These are phyloP conservation scores for Diaporthe amygdali DNA, from an alignment of 2,329 filamentous ascomycete genomes.

Conservation along the genomic window DNA sequence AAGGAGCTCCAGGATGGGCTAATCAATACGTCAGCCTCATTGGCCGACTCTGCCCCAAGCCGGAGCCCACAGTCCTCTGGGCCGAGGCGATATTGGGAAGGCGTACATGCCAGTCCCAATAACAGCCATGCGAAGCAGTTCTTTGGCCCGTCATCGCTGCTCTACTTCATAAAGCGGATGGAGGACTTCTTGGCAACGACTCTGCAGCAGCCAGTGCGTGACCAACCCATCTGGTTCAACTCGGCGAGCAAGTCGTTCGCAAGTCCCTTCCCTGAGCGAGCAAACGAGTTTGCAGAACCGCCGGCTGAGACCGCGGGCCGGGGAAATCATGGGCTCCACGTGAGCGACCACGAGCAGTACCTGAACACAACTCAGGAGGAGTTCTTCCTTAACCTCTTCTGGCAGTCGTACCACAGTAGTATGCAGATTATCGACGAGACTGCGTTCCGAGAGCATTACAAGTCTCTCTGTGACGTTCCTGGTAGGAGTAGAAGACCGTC, in stretches of 20 bases:
- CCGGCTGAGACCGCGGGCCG: constrained; percentile 25
- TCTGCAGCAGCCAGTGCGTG: constrained; percentile 34
- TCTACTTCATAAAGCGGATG: constrained; percentile 50
- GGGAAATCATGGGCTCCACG: background rate
- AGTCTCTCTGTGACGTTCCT: constrained; percentile 41
- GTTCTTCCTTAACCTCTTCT: constrained; percentile 45
- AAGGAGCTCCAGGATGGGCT: background rate
- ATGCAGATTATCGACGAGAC: constrained; percentile 44
- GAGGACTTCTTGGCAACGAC: constrained; percentile 39
- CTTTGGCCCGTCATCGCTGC: constrained; percentile 50
- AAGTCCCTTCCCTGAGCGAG: constrained; percentile 21
- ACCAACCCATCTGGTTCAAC: constrained; percentile 17
- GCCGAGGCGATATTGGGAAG: constrained; percentile 31
- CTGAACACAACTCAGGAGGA: constrained; percentile 44
- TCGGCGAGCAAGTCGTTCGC: constrained; percentile 9
- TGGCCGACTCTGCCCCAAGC: background rate
- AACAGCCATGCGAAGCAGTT: constrained; percentile 42
- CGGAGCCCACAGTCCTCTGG: background rate
- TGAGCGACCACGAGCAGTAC: background rate
- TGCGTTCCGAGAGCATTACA: constrained; percentile 44
- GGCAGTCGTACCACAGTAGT: constrained; percentile 43
- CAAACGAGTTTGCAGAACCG: background rate
- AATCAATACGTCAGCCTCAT: background rate
- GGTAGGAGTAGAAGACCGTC: constrained; percentile 44
- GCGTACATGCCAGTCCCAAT: constrained; percentile 42